Base-by-base conservation (phyloP, 2,329 filamentous ascomycete species). In the Didymosphaeria variabile region DNA sequence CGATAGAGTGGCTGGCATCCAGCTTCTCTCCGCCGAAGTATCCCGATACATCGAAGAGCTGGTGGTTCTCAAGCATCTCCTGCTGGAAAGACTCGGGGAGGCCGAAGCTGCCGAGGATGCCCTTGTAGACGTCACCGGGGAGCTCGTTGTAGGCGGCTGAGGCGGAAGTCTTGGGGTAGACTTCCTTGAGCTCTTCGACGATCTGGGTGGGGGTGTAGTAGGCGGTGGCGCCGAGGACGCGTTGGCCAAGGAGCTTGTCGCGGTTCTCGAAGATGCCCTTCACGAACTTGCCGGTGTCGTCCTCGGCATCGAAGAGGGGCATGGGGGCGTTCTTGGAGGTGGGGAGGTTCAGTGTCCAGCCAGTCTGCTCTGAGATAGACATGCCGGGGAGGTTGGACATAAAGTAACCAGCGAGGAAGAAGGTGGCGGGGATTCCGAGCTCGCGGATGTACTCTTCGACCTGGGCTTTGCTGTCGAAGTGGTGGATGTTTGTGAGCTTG, bases 391-490 rank as follows among this genome's bases (percentile, higher is more conserved):
- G 31, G 53, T 55, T 55, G 36, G 53, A 55, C 84, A 87, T 87
- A 71, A 86, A 89, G 62, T 80, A 80, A 0, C 81, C 86, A 0
- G 85, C 81, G 32, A 82, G 68, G 67, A 84, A 82, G 68, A 87
- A 87, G 8, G 36, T 63, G 13, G 78, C 79, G 0, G 81, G 81
- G 10, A 88, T 72, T 0, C 79, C 79, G 3, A 82, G 74, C 0
- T 69, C 60, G n/a, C 82, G 81, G 54, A 87, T 82, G 71, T 88
- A 86, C 21, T 81, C 72, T 64, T 87, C 85, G 0, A 86, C 80
- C 6, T 81, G 74, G 15, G 85, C 85, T 72, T 88, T 88, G 68
- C 74, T 76, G 69, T 89, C 86, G 61, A 88, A 89, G 65, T 86
- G 83, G 58, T 80, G 65, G 13, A 80, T 74, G 32, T 77, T 67